These are phyloP conservation scores for Naegleria fowleri DNA, from an alignment of 208 protist genomes.

Conservation along the genomic window DNA sequence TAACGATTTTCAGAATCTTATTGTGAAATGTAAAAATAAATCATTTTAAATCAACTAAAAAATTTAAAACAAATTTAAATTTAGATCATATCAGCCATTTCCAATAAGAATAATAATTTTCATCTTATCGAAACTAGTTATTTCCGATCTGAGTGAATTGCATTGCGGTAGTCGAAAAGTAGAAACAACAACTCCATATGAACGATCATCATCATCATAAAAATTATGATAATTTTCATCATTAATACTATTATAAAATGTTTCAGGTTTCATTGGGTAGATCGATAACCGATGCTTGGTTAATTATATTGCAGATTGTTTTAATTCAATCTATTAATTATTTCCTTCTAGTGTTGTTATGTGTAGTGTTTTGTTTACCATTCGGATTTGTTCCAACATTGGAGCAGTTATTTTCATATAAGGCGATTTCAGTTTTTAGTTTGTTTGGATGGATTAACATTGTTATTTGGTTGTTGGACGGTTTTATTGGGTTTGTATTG, in stretches of 20 bases:
- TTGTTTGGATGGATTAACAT: not conserved
- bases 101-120: too few species aligned
- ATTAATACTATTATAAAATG: not conserved
- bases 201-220: too few species aligned
- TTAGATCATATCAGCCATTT: too few species aligned
- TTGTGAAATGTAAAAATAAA: too few species aligned
- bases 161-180: too few species aligned
- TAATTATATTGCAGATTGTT: not conserved
- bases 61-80: too few species aligned
- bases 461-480: not conserved
- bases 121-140: too few species aligned
- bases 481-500: not conserved
- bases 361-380: not conserved
- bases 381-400: not conserved
- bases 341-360: not conserved
- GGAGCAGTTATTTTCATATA: not conserved
- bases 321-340: not conserved
- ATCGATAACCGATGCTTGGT: not conserved
- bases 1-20: too few species aligned
- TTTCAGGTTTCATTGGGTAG: not conserved
- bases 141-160: too few species aligned
- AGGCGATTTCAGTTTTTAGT: not conserved
- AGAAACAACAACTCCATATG: too few species aligned
- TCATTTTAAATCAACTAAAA: too few species aligned
- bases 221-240: too few species aligned